Percentiles rank a stretch among this genome's conserved stretches.
Evolutionary conservation across 306 rosid genomes (phyloP).

Genomic region (Citrullus amarus): DNA sequence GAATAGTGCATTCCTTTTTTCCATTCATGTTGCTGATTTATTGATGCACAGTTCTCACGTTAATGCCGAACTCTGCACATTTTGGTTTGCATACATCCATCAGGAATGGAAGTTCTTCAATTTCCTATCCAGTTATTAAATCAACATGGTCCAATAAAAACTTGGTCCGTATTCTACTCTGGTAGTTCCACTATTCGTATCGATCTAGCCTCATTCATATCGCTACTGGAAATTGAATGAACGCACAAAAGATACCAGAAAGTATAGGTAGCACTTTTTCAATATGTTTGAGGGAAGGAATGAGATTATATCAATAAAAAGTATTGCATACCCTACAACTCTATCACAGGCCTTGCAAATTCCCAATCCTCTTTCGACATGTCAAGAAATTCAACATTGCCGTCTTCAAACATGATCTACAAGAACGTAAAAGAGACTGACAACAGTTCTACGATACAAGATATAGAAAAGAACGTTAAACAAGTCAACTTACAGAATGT

Average conservation of each 20-base stretch:
- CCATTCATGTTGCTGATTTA: neutral
- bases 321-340: constrained; percentile 1
- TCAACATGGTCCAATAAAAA: neutral
- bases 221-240: no score
- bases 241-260: neutral
- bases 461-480: neutral
- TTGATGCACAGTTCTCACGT: neutral
- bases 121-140: neutral
- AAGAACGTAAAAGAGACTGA: constrained; percentile 3
- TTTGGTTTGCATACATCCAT: neutral
- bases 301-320: neutral
- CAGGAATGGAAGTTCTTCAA: neutral
- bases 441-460: neutral
- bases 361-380: constrained; percentile 89
- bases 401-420: constrained; percentile 83
- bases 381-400: constrained; percentile 43
- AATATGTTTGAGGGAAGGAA: neutral
- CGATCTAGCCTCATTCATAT: no score
- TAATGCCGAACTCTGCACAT: neutral
- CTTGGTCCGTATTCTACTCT: neutral
- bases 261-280: neutral
- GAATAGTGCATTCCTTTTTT: neutral
- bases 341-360: constrained; percentile 35
- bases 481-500: constrained; percentile 40
- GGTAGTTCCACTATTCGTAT: neutral